phyloP scores from a whole-genome alignment of 225 moss, liverwort and hornwort genomes.

The Thuidium tamariscinum region DNA sequence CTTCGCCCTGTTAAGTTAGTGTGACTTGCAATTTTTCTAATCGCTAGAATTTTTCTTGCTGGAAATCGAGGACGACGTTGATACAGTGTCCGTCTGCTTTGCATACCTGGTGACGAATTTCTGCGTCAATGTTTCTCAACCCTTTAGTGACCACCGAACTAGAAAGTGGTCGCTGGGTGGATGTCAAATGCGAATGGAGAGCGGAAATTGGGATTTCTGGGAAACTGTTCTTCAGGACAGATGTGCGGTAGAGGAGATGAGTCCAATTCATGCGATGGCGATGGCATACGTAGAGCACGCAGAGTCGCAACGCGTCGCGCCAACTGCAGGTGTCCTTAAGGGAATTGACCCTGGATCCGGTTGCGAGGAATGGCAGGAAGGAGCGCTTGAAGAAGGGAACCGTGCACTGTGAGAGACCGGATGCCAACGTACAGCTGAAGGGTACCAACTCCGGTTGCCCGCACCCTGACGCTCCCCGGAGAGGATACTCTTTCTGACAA shows the following conservation, averaged over 20 bases:
- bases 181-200: background rate
- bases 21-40: background rate
- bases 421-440: background rate
- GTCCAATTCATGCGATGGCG: background rate
- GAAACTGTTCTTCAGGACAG: background rate
- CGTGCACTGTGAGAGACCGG: background rate
- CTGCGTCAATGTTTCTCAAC: background rate
- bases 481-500: background rate
- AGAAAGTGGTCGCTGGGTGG: background rate
- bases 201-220: background rate
- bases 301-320: background rate
- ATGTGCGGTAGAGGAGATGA: background rate
- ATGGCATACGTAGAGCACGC: background rate
- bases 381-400: background rate
- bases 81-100: too few relatives aligned
- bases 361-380: background rate
- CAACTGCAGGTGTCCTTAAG: background rate
- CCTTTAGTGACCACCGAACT: background rate
- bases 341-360: background rate
- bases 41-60: background rate
- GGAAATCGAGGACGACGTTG: background rate
- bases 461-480: background rate
- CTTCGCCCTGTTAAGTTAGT: background rate
- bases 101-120: background rate
- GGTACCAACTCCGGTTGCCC: background rate